Evolutionary conservation across 306 rosid genomes (phyloP).

Genomic region (Boehmeria nivea): DNA sequence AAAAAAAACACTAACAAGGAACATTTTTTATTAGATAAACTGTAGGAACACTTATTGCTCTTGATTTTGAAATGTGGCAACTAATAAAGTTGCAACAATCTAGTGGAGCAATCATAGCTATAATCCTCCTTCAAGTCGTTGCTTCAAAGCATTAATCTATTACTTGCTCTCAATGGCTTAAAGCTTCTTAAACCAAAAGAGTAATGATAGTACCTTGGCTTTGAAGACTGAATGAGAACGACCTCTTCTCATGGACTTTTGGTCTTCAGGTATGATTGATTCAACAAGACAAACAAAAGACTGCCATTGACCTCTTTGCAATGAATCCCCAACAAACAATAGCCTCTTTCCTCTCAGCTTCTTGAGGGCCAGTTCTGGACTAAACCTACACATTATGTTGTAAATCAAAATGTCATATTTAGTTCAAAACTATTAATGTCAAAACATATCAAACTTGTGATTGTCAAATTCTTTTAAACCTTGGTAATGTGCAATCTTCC

Average conservation of each 20-base stretch:
- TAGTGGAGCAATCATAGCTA: no score
- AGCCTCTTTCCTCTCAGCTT: slow-evolving; percentile 77
- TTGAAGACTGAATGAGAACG: slow-evolving; percentile 60
- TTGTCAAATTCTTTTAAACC: slow-evolving; percentile 39
- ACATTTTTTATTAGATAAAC: no score
- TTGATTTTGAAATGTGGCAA: no score
- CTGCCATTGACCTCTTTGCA: slow-evolving; percentile 96
- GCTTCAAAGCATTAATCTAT: no score
- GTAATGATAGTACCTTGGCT: slow-evolving; percentile 45
- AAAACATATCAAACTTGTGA: no score
- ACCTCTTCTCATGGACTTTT: slow-evolving; percentile 54
- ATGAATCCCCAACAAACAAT: slow-evolving; percentile 92
- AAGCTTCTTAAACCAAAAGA: not conserved
- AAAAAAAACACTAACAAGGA: no score
- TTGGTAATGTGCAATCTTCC: slow-evolving; percentile 76
- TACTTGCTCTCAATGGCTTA: no score
- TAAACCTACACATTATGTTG: slow-evolving; percentile 48
- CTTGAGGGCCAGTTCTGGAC: slow-evolving; percentile 59
- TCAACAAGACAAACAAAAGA: slow-evolving; percentile 88
- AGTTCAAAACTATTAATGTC: no score
- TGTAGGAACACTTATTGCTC: no score
- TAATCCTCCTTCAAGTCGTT: no score
- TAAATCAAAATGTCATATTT: not conserved
- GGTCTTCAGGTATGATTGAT: slow-evolving; percentile 61
- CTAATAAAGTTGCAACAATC: no score